Evolutionary conservation across 1,139 yeast genomes (phyloP).

Genomic region (Scheffersomyces titani): DNA sequence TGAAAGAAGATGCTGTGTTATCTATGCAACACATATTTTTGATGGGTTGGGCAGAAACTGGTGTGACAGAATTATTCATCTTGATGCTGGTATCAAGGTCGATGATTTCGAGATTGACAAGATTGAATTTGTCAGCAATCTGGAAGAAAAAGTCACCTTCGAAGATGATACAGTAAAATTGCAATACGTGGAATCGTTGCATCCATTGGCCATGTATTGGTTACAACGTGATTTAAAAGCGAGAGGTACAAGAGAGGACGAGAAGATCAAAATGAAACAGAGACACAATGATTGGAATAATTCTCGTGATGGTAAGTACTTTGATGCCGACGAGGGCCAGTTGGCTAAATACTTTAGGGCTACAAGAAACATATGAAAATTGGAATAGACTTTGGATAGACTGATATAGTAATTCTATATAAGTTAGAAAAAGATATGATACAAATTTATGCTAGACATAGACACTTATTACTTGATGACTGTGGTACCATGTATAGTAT

Average conservation of each 20-base stretch:
- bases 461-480: background rate
- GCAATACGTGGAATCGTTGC: slow-evolving; percentile 47
- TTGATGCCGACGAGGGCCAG: slow-evolving; percentile 47
- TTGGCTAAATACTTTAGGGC: slow-evolving; percentile 50
- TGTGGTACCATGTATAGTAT: background rate
- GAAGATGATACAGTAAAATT: slow-evolving; percentile 27
- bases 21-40: slow-evolving; percentile 95
- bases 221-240: slow-evolving; percentile 50
- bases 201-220: slow-evolving; percentile 75
- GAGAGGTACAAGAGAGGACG: slow-evolving; percentile 57
- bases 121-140: slow-evolving; percentile 24
- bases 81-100: slow-evolving; percentile 61
- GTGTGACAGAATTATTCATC: slow-evolving; percentile 86
- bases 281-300: slow-evolving; percentile 51
- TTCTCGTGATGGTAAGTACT: slow-evolving; percentile 42
- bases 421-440: background rate
- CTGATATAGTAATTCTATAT: background rate
- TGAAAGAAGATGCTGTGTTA: slow-evolving; percentile 64
- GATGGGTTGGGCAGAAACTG: slow-evolving; percentile 83
- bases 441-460: background rate
- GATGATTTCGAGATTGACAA: slow-evolving; percentile 27
- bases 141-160: slow-evolving; percentile 16
- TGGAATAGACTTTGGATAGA: background rate
- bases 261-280: slow-evolving; percentile 42
- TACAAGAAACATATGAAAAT: slow-evolving; percentile 27